Conservation (phyloP, 805 yeast species). For the Yarrowia sp. region DNA sequence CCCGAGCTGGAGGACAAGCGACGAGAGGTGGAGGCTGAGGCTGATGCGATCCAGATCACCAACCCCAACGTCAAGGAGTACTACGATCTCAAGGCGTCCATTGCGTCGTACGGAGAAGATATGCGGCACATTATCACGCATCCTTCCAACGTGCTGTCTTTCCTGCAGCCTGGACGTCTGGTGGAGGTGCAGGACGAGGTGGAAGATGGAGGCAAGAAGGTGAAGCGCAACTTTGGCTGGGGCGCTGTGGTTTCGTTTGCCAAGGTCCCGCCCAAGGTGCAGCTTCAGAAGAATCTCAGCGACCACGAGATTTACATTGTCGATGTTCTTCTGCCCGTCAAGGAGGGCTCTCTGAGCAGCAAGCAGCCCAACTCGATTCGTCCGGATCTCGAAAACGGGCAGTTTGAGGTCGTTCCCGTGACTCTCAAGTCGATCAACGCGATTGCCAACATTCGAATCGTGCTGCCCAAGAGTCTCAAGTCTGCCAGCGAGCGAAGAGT, state of each 20-base stretch:
- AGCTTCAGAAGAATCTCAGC: constrained; percentile 49
- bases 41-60: constrained; percentile 54
- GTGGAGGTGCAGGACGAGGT: constrained; percentile 47
- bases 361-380: constrained; percentile 83
- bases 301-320: constrained; percentile 91
- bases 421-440: constrained; percentile 71
- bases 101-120: constrained; percentile 68
- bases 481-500: constrained; percentile 45
- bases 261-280: constrained; percentile 48
- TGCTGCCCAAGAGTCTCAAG: constrained; percentile 70
- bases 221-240: constrained; percentile 83
- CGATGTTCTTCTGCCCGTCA: constrained; percentile 77
- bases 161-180: constrained; percentile 85
- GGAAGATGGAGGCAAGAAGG: constrained; percentile 27
- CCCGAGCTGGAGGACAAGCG: constrained; percentile 75
- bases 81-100: constrained; percentile 72
- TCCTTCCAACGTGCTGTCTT: constrained; percentile 81
- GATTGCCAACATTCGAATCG: constrained; percentile 76
- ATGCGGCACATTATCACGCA: constrained; percentile 80
- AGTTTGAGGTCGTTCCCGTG: constrained; percentile 78
- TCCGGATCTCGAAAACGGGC: constrained; percentile 69
- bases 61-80: constrained; percentile 73
- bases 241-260: constrained; percentile 77
- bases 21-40: constrained; percentile 43
- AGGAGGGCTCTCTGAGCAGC: constrained; percentile 66